Evolutionary conservation across 306 rosid species (phyloP).

Genomic region (Canavalia ensiformis): DNA sequence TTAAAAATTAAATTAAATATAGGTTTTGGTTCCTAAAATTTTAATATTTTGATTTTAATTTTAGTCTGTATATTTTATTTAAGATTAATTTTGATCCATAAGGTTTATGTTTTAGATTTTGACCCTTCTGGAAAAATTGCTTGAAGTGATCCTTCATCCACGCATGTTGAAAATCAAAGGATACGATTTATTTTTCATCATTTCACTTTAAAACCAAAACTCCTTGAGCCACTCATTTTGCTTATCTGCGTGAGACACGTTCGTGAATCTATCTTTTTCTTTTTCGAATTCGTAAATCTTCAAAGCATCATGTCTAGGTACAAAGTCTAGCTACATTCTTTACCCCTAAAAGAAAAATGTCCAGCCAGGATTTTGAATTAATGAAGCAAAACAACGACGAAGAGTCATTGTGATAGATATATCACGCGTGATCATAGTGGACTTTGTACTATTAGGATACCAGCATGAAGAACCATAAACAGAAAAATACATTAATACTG

Average conservation of each 20-base stretch:
- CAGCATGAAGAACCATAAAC: neutral
- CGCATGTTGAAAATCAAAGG: neutral
- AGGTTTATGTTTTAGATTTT: too few relatives aligned
- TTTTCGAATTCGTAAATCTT: neutral
- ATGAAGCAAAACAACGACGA: neutral
- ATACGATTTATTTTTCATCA: neutral
- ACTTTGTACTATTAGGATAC: neutral
- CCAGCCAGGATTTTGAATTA: slow-evolving; percentile 10
- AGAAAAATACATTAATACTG: neutral
- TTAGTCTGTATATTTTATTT: too few relatives aligned
- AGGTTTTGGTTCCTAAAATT: too few relatives aligned
- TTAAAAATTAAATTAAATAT: too few relatives aligned
- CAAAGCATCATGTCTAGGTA: neutral
- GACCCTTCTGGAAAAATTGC: neutral
- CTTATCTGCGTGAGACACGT: neutral
- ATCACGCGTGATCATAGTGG: slow-evolving; percentile 42
- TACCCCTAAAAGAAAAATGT: neutral
- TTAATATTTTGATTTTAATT: too few relatives aligned
- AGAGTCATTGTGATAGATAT: neutral
- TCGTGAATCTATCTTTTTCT: neutral
- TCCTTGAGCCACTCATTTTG: neutral
- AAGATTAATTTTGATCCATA: too few relatives aligned
- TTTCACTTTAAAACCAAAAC: neutral
- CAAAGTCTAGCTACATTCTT: slow-evolving; percentile 4
- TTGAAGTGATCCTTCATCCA: too few relatives aligned